Conservation (phyloP, 2,329 filamentous ascomycete species). For the Pseudogymnoascus sp. region DNA sequence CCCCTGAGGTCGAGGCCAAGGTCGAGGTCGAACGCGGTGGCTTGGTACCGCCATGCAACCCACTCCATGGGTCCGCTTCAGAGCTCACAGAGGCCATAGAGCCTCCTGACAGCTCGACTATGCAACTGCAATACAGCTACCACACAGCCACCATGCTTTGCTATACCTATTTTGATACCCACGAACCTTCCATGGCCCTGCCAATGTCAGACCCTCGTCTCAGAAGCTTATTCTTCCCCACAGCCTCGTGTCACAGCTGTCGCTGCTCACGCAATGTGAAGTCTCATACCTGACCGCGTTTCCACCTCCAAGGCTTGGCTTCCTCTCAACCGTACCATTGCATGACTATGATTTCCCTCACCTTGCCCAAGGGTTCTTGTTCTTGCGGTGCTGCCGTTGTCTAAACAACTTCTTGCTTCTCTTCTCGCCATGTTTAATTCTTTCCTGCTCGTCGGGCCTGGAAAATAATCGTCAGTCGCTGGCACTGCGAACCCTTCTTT, state of each 20-base stretch:
- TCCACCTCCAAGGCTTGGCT: slow-evolving; percentile 3
- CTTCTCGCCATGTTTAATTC: slow-evolving; percentile 5
- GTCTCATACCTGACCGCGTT: slow-evolving; percentile 2
- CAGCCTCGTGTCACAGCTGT: not conserved
- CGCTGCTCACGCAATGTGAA: not conserved
- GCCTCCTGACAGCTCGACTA: not conserved
- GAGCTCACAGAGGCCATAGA: not conserved
- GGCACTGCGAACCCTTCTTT: not conserved
- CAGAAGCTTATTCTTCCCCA: slow-evolving; percentile 5
- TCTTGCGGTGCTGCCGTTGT: not conserved
- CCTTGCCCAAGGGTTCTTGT: not conserved
- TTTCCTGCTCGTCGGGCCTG: slow-evolving; percentile 1
- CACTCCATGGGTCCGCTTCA: not conserved
- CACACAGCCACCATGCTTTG: not conserved
- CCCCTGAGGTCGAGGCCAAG: slow-evolving; percentile 57
- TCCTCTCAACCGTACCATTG: not conserved
- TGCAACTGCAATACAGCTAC: not conserved
- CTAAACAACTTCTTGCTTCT: slow-evolving; percentile 1
- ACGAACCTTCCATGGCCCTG: not conserved
- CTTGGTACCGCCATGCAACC: slow-evolving; percentile 25
- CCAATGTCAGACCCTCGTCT: slow-evolving; percentile 3
- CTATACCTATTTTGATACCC: not conserved
- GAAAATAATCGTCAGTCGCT: not conserved
- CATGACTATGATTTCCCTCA: slow-evolving; percentile 3
- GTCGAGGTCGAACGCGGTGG: slow-evolving; percentile 47